These are phyloP conservation scores for Fusarium hainanense DNA, from an alignment of 2,329 filamentous ascomycete species.

Conservation along the genomic window DNA sequence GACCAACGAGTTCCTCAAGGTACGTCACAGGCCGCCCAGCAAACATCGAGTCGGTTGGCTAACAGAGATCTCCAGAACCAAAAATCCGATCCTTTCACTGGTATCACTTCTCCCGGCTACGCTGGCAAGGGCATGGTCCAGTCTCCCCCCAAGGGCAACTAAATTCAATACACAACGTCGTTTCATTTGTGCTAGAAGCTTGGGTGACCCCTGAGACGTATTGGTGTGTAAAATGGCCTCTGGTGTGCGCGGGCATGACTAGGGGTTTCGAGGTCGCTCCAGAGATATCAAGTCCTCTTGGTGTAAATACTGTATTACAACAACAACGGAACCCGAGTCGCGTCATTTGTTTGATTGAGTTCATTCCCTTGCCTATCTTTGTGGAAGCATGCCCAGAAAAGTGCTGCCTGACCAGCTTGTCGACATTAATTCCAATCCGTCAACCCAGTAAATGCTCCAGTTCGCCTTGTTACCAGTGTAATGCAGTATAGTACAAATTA, in stretches of 20 bases:
- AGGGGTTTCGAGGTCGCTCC: constrained; percentile 49
- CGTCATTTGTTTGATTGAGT: constrained; percentile 49
- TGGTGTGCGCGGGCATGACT: constrained; percentile 43
- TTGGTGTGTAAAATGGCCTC: constrained; percentile 51
- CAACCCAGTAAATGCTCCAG: constrained; percentile 28
- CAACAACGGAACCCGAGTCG: constrained; percentile 53
- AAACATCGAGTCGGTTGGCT: constrained; percentile 9
- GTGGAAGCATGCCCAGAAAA: constrained; percentile 19
- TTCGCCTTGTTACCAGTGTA: constrained; percentile 7
- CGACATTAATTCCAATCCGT: constrained; percentile 22
- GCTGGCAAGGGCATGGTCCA: constrained; percentile 82
- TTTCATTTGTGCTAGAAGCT: constrained; percentile 53
- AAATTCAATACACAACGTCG: constrained; percentile 48
- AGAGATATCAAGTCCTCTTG: constrained; percentile 46
- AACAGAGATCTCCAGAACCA: constrained; percentile 69
- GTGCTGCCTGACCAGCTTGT: constrained; percentile 26
- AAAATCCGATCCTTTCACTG: constrained; percentile 87
- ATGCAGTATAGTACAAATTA: not conserved
- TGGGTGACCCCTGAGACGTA: constrained; percentile 47
- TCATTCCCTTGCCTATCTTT: constrained; percentile 34
- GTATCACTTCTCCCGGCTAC: constrained; percentile 83
- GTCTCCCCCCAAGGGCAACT: constrained; percentile 67
- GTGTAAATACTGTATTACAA: constrained; percentile 60
- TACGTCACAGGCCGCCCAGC: constrained; percentile 53
- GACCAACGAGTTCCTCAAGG: constrained; percentile 92